Evolutionary conservation across 2,329 filamentous ascomycete species (phyloP).

Genomic region (Diplocarpon rosae): DNA sequence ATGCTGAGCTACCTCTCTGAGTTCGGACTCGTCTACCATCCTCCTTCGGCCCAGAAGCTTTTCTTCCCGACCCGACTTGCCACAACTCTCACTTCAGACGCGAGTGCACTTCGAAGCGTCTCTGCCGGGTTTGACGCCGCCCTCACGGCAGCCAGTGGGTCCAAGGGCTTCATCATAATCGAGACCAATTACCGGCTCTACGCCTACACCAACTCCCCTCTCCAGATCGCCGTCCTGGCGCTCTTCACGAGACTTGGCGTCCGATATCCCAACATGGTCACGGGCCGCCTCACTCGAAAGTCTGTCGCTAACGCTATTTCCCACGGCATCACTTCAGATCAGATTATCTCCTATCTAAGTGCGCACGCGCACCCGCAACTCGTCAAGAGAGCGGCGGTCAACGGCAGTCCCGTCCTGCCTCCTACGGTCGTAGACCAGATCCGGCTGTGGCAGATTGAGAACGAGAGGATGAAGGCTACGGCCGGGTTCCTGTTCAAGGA

Average conservation of each 20-base stretch:
- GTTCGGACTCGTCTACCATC: slow-evolving; percentile 82
- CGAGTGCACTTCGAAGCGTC: slow-evolving; percentile 57
- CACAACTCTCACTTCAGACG: slow-evolving; percentile 76
- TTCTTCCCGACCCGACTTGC: slow-evolving; percentile 89
- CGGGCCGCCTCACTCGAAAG: slow-evolving; percentile 78
- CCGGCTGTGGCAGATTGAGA: slow-evolving; percentile 92
- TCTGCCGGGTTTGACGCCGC: slow-evolving; percentile 59
- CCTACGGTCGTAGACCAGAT: slow-evolving; percentile 98
- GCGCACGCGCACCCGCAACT: slow-evolving; percentile 94
- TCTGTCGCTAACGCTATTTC: slow-evolving; percentile 81
- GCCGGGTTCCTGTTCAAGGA: slow-evolving; percentile 83
- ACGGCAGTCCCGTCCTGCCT: slow-evolving; percentile 59
- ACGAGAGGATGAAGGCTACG: slow-evolving; percentile 81
- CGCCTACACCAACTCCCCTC: slow-evolving; percentile 86
- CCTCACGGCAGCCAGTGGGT: slow-evolving; percentile 34
- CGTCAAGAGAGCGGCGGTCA: slow-evolving; percentile 39
- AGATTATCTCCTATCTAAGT: slow-evolving; percentile 87
- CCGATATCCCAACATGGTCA: slow-evolving; percentile 89
- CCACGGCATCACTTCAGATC: slow-evolving; percentile 85
- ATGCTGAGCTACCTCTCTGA: slow-evolving; percentile 88
- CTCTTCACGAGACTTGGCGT: slow-evolving; percentile 82
- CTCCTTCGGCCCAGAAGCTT: slow-evolving; percentile 44
- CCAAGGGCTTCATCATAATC: slow-evolving; percentile 80
- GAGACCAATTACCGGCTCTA: slow-evolving; percentile 98
- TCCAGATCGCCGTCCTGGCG: slow-evolving; percentile 87